Base-by-base conservation (phyloP, 805 yeast species). In the Monosporozyma siamensis region DNA sequence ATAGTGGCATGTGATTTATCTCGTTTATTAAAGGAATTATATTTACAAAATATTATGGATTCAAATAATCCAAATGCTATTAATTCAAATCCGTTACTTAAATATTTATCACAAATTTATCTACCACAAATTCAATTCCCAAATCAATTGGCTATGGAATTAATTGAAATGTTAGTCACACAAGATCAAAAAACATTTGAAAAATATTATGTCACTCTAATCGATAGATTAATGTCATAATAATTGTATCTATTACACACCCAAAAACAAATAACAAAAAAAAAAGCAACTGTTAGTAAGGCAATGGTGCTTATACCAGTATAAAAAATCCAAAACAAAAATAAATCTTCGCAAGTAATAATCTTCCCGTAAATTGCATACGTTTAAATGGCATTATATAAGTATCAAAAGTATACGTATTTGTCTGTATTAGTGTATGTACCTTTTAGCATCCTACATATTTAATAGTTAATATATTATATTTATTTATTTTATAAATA, bases 1-100 rank as follows among this genome's bases (percentile, higher is more conserved):
- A 71, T 80, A 45, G 71, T 84, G 30, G 80, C 87, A 1, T 75
- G 78, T 49, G 98, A 90, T 55, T 68, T 85, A 11, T 77, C 92
- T 1, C 67, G 76, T 35, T 65, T 87, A 18, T 74, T 89, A 57
- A 82, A 77, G 50, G 71, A 82, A 2, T 68, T 84, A 47, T 80
- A 69, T 48, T 67, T 66, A 5, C 56, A 54, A 31, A 58, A 57
- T 39, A 18, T 32, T 11, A 20, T 18, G 6, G 35, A 32, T 11
- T 12, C 35, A 18, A 55, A 52, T 6, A 48, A 45, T 4, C 49
- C 48, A 3, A 41, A 50, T 7, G 55, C 53, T 32, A 44, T 49
- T 3, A 48, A 45, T 37, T 42, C 50, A 3, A 61, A 59, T 40
- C 55, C 58, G 15, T 55, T 59, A 34, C 34, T 75, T 18, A 66